Conservation (phyloP, 1,284 basidiomycete genomes). For the Trichosporon inkin region DNA sequence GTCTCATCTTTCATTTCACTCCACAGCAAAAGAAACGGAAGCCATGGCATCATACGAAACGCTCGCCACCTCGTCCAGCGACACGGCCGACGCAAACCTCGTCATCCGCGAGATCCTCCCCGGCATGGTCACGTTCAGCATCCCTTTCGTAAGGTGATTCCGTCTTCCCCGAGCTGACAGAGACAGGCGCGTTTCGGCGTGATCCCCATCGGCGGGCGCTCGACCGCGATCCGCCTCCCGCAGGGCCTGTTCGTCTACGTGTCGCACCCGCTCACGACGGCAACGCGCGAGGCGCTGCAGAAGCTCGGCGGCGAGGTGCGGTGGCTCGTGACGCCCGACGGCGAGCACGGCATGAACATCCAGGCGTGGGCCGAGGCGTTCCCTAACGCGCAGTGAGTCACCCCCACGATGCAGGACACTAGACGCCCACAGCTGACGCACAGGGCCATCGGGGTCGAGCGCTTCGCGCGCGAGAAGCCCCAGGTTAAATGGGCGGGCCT, state of each 20-base stretch:
- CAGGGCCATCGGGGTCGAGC: slow-evolving; percentile 51
- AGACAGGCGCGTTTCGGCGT: slow-evolving; percentile 58
- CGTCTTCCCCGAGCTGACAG: background rate
- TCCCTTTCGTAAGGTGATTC: slow-evolving; percentile 42
- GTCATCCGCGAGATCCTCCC: slow-evolving; percentile 47
- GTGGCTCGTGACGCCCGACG: slow-evolving; percentile 55
- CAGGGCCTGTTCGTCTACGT: slow-evolving; percentile 80
- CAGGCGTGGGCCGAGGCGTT: slow-evolving; percentile 57
- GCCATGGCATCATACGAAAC: slow-evolving; percentile 13
- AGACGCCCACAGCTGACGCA: background rate
- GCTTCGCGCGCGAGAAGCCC: slow-evolving; percentile 49
- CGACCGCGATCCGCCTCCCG: slow-evolving; percentile 72
- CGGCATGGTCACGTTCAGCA: slow-evolving; percentile 48
- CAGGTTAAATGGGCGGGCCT: slow-evolving; percentile 51
- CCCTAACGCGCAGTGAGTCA: slow-evolving; percentile 63
- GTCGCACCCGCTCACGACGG: slow-evolving; percentile 70
- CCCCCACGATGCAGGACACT: too few species aligned
- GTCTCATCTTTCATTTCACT: too few species aligned
- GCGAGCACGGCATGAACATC: slow-evolving; percentile 53
- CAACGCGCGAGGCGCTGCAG: slow-evolving; percentile 67
- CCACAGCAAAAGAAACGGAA: too few species aligned
- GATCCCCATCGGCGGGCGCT: slow-evolving; percentile 71
- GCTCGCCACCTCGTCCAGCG: slow-evolving; percentile 25
- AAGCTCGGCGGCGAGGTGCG: slow-evolving; percentile 69
- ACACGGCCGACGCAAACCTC: slow-evolving; percentile 34